Base-by-base conservation (phyloP, 768 basidiomycete species). In the Leucosporidium yakuticum region DNA sequence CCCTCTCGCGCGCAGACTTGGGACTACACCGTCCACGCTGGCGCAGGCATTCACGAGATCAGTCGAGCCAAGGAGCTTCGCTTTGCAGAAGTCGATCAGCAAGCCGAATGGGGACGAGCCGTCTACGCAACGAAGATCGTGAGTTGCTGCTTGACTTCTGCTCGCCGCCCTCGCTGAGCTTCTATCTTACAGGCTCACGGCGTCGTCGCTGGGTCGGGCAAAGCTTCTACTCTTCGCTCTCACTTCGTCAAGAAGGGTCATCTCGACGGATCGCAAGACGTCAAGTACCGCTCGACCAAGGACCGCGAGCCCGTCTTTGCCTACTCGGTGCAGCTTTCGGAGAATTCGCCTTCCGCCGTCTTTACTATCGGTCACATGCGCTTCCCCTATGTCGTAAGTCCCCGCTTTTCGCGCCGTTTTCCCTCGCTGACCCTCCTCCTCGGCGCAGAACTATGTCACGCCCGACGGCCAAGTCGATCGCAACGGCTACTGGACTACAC, bases 311-410 rank as follows among this genome's bases (percentile, higher is more conserved):
- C 69, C 21, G 64, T 60, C 31, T 69, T 69, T 9, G 69, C 56
- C 11, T 69, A 65, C 39, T 61, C 64, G 6, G 49, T 58, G 4
- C 29, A 39, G 12, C 56, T 69, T 8, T 21, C 2, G 2, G 11
- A 21, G 9, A 34, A 15, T 2, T 25, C 21, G 4, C 34, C 69
- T 0, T 4, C 34, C 2, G 69, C 47, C 2, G 49, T 58, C 17
- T 66, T 70, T 27, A 63, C 65, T 4, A 61, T 70, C 47, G 69
- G 69, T 12, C 69, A 66, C 25, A 59, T 70, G 7, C 62, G 65
- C 0, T 31, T 61, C 23, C 69, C 69, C 9, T 69, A 69, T 57
- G 60, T 69, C 17, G 68, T 69, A 20, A 48, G 68, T 23, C n/a
- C 5, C 3, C 1, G 23, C 14, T 23, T 14, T 32, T 17, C 7